These are phyloP conservation scores for Ceratobasidium papillatum DNA, from an alignment of 1,284 basidiomycete species.

Conservation along the genomic window DNA sequence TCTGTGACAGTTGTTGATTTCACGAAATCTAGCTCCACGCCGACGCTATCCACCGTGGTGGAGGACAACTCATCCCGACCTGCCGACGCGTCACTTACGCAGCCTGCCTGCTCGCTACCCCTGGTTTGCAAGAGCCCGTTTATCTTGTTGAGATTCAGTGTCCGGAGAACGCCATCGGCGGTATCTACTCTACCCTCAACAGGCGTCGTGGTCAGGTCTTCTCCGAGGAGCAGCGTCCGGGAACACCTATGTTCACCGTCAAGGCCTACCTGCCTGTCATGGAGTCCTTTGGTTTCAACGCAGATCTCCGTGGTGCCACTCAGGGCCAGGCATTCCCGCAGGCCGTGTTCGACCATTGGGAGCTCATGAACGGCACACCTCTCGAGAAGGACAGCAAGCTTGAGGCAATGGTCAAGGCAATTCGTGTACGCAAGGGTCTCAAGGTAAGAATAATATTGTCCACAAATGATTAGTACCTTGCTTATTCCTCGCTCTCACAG, in stretches of 20 bases:
- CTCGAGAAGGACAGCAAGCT: conserved; percentile 90
- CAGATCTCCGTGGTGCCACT: conserved; percentile 91
- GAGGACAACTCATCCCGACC: conserved; percentile 97
- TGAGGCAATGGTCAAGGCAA: conserved; percentile 82
- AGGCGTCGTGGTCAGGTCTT: conserved; percentile 99
- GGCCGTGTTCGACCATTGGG: conserved; percentile 93
- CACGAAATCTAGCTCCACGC: conserved; percentile 77
- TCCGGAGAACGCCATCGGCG: conserved; percentile 97
- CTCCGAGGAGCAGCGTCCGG: conserved; percentile 95
- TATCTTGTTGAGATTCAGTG: conserved; percentile 99
- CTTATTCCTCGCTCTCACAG: conserved; percentile 53
- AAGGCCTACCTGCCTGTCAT: conserved; percentile 97
- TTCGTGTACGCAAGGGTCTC: conserved; percentile 93
- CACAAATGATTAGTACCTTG: neutral
- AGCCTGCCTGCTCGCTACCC: conserved; percentile 90
- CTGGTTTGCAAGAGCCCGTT: conserved; percentile 95
- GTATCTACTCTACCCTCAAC: conserved; percentile 96
- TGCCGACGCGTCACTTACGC: conserved; percentile 97
- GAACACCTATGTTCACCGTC: conserved; percentile 99
- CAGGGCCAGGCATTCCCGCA: conserved; percentile 99
- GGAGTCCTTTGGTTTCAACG: conserved; percentile 99
- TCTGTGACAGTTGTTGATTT: conserved; percentile 2
- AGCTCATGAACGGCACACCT: conserved; percentile 81
- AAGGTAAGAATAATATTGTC: conserved; percentile 62
- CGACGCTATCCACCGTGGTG: conserved; percentile 99